Evolutionary conservation across 441 rosid genomes (phyloP).

Genomic region (Macaranga tanarius): DNA sequence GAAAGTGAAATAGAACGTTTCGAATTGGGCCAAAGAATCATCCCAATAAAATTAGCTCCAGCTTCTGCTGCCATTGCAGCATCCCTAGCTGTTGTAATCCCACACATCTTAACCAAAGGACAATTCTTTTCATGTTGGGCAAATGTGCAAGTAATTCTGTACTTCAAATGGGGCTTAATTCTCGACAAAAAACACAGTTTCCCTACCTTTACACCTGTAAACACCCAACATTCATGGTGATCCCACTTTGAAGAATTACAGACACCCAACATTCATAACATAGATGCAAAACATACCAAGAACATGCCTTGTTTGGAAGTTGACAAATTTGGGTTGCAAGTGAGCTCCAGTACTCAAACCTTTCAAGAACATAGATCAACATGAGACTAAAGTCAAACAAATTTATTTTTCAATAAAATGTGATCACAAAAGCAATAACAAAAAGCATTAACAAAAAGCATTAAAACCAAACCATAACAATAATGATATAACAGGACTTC

Average conservation of each 20-base stretch:
- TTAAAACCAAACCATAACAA: not conserved
- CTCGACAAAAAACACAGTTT: constrained; percentile 20
- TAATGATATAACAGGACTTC: not conserved
- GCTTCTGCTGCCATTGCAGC: constrained; percentile 91
- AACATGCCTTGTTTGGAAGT: constrained; percentile 25
- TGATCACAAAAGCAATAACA: not conserved
- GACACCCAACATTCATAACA: not conserved
- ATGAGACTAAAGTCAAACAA: not conserved
- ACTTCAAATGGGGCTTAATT: constrained; percentile 22
- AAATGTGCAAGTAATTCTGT: constrained; percentile 25
- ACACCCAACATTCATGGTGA: not conserved
- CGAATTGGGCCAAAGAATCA: constrained; percentile 85
- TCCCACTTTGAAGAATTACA: not conserved
- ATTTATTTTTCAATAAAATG: not conserved
- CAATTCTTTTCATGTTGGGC: constrained; percentile 30
- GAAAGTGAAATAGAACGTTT: constrained; percentile 74
- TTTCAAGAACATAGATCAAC: constrained; percentile 18
- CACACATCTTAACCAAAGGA: constrained; percentile 84
- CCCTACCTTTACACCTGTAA: constrained; percentile 32
- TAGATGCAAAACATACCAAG: constrained; percentile 33
- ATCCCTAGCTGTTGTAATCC: constrained; percentile 75
- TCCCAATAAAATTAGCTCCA: constrained; percentile 79
- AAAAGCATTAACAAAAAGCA: not conserved
- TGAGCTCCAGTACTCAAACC: constrained; percentile 32
- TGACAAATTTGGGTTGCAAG: constrained; percentile 35